Conservation (phyloP, 352 stramenopile species). For the Thalassiosira hispida region DNA sequence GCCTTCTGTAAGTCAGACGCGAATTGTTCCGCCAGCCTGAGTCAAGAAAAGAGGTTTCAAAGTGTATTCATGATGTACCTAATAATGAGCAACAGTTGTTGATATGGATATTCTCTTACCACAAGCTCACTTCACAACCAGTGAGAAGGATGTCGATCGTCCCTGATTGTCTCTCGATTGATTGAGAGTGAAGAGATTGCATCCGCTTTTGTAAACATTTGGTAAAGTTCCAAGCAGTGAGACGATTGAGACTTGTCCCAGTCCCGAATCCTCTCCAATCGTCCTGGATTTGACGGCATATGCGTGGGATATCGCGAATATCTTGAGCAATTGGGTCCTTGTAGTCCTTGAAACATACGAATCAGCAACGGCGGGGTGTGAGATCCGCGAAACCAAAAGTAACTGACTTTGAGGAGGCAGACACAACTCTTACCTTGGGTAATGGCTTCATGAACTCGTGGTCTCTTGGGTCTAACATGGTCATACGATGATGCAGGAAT, state of each 20-base stretch:
- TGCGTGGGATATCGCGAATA: slow-evolving; percentile 65
- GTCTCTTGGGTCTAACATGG: neutral
- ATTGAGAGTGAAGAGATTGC: neutral
- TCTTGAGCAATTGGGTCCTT: slow-evolving; percentile 57
- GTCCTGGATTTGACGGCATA: slow-evolving; percentile 51
- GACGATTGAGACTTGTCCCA: slow-evolving; percentile 29
- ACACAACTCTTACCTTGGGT: too few relatives aligned
- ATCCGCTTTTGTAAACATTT: slow-evolving; percentile 32
- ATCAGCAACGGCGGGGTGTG: too few relatives aligned
- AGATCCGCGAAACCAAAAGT: too few relatives aligned
- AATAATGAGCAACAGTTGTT: too few relatives aligned
- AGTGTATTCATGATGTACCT: too few relatives aligned
- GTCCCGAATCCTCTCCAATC: slow-evolving; percentile 24
- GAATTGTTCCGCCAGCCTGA: slow-evolving; percentile 80
- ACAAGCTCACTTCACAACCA: slow-evolving; percentile 74
- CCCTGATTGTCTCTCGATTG: slow-evolving; percentile 9
- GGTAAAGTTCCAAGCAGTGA: slow-evolving; percentile 38
- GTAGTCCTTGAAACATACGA: slow-evolving; percentile 20
- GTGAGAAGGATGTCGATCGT: slow-evolving; percentile 62
- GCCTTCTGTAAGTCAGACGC: slow-evolving; percentile 68
- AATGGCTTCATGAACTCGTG: slow-evolving; percentile 60
- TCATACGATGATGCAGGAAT: neutral
- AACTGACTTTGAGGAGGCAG: too few relatives aligned
- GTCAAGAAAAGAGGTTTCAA: too few relatives aligned
- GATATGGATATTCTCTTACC: slow-evolving; percentile 28